Evolutionary conservation across 495 filamentous ascomycete species (phyloP).

Genomic region (Pseudoneurospora amorphoporcata): DNA sequence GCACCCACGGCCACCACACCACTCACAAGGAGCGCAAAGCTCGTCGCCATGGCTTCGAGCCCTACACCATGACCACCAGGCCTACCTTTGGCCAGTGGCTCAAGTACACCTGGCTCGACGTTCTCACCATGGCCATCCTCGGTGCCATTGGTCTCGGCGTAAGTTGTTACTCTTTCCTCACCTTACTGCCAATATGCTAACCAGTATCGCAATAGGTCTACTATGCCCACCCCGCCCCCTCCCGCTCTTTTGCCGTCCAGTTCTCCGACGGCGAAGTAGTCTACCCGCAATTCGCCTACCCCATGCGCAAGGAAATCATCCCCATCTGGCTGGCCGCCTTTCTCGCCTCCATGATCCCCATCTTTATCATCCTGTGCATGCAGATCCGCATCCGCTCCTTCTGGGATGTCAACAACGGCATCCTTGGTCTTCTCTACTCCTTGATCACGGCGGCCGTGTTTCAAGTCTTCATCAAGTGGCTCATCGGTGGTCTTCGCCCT

Average conservation of each 20-base stretch:
- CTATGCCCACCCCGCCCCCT: conserved; percentile 43
- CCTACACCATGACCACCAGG: conserved; percentile 30
- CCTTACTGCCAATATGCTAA: background rate
- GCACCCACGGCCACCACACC: conserved; percentile 2
- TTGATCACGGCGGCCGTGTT: conserved; percentile 48
- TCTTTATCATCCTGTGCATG: conserved; percentile 44
- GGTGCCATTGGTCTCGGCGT: conserved; percentile 49
- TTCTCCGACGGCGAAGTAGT: conserved; percentile 50
- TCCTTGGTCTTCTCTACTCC: conserved; percentile 49
- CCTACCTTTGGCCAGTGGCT: conserved; percentile 47
- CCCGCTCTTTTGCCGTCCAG: conserved; percentile 46
- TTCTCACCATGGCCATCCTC: conserved; percentile 46
- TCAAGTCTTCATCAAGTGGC: conserved; percentile 46
- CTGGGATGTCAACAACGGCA: conserved; percentile 57
- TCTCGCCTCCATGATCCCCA: conserved; percentile 43
- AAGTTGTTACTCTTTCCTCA: conserved; percentile 12
- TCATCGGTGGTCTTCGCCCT: conserved; percentile 48
- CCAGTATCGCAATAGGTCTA: conserved; percentile 34
- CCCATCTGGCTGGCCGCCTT: conserved; percentile 51
- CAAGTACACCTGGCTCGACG: conserved; percentile 46
- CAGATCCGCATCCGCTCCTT: conserved; percentile 54
- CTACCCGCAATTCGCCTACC: conserved; percentile 52
- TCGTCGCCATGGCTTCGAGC: conserved; percentile 5
- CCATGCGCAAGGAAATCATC: conserved; percentile 50
- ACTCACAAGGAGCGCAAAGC: conserved; percentile 3